These are phyloP conservation scores for Parasitella parasitica DNA, from an alignment of 371 early-diverging fungal species.

Conservation along the genomic window DNA sequence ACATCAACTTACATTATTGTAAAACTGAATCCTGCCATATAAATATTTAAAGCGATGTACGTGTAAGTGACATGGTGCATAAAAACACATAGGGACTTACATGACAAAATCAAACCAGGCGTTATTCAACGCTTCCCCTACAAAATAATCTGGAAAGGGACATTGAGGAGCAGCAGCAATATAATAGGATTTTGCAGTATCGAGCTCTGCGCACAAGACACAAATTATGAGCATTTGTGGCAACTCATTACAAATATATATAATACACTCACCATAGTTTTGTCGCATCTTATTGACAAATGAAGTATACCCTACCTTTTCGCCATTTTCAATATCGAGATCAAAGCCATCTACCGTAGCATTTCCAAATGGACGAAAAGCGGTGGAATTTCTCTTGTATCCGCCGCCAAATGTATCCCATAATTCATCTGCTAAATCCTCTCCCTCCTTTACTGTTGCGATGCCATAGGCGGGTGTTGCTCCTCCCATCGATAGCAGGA, in stretches of 20 bases:
- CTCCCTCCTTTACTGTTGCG: slow-evolving; percentile 41
- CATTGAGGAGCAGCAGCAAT: slow-evolving; percentile 59
- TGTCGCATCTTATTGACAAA: slow-evolving; percentile 46
- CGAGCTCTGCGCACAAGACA: slow-evolving; percentile 25
- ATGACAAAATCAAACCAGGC: slow-evolving; percentile 52
- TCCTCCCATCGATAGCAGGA: slow-evolving; percentile 62
- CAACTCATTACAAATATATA: neutral
- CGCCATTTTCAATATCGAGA: slow-evolving; percentile 70
- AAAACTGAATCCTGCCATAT: slow-evolving; percentile 20
- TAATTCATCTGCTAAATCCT: slow-evolving; percentile 54
- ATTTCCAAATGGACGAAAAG: slow-evolving; percentile 63
- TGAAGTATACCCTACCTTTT: slow-evolving; percentile 52
- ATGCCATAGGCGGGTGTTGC: slow-evolving; percentile 63
- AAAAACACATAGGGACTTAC: slow-evolving; percentile 4
- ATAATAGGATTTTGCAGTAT: slow-evolving; percentile 36
- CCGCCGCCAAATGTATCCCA: slow-evolving; percentile 68
- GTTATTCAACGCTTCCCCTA: slow-evolving; percentile 41
- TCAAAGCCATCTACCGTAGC: slow-evolving; percentile 70
- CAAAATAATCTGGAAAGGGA: slow-evolving; percentile 56
- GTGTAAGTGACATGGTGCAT: neutral
- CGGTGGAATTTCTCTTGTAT: slow-evolving; percentile 3
- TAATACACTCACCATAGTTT: slow-evolving; percentile 21
- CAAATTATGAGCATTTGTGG: too few species aligned
- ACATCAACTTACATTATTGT: slow-evolving; percentile 21
- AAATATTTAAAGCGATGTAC: neutral